These are phyloP conservation scores for Wickerhamomyces sp. DNA, from an alignment of 1,139 yeast species.

Conservation along the genomic window DNA sequence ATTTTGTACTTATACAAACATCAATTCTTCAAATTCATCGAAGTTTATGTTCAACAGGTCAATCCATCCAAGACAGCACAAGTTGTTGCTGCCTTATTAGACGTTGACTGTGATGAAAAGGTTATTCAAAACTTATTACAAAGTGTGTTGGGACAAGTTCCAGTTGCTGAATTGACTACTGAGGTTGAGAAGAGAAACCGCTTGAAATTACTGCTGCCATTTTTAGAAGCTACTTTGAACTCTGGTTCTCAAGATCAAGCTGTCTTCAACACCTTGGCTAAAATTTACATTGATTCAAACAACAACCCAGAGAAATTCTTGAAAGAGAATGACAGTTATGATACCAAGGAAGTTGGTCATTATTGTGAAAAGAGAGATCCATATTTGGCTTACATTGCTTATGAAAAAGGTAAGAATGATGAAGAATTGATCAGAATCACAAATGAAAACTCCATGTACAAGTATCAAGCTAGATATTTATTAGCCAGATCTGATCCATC, in stretches of 20 bases:
- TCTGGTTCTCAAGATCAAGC: slow-evolving; percentile 91
- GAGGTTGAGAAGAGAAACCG: slow-evolving; percentile 98
- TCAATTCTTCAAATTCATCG: slow-evolving; percentile 92
- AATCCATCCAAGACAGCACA: slow-evolving; percentile 95
- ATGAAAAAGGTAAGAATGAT: slow-evolving; percentile 92
- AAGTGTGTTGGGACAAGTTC: slow-evolving; percentile 93
- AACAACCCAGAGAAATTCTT: slow-evolving; percentile 96
- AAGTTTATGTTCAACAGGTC: slow-evolving; percentile 95
- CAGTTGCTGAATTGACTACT: slow-evolving; percentile 79
- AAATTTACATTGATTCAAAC: slow-evolving; percentile 95
- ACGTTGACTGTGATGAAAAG: slow-evolving; percentile 93
- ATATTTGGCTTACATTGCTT: slow-evolving; percentile 93
- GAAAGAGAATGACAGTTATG: slow-evolving; percentile 84
- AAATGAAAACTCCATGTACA: slow-evolving; percentile 96
- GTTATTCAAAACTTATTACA: slow-evolving; percentile 76
- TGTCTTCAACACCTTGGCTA: slow-evolving; percentile 90
- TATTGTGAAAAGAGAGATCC: slow-evolving; percentile 99
- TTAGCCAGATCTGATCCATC: slow-evolving; percentile 76
- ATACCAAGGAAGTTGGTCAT: slow-evolving; percentile 91
- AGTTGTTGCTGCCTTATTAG: slow-evolving; percentile 92
- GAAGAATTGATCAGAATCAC: slow-evolving; percentile 86
- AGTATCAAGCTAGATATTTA: slow-evolving; percentile 95
- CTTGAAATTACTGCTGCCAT: slow-evolving; percentile 84
- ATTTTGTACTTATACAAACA: slow-evolving; percentile 90
- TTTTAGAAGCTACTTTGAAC: slow-evolving; percentile 82